Evolutionary conservation across 2,329 filamentous ascomycete species (phyloP), one percentile per base, ranked within the genome.

Genomic region (Sclerotinia spermophila): DNA sequence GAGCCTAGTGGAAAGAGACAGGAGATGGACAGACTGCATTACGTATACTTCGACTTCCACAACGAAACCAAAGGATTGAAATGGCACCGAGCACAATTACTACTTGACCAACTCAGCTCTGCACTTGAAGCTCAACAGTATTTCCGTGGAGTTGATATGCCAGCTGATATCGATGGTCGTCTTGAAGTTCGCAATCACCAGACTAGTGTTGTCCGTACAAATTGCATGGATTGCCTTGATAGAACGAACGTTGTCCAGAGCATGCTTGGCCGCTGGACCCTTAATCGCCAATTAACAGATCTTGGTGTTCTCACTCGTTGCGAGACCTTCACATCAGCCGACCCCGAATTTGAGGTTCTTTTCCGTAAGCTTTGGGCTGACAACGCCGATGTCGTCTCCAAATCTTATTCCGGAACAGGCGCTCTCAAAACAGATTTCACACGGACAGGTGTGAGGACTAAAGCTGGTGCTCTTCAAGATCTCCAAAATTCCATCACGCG

Each of bases 361-460:
- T 99, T 98, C 87, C 93, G 96, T 75, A 98, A 98, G 81, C 86
- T 98, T 24, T 99, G 96, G 96, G 96, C 96, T 42, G 96, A 99
- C 82, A 99, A 99, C 78, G 96, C 96, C 70, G 96, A 99, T 80
- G 91, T 96, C 35, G 94, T 99, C 45, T 97, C 94, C 27, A 91
- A 89, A 75, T 90, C 93, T 0, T 99, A 99, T 81, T 96, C 96
- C 1, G 96, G 96, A 69, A 99, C 96, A 0, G 96, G 96, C 4
- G 96, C 96, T 67, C 88, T 99, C 83, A 99, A 99, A 86, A 99
- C 96, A 0, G 96, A 99, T 80, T 93, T 98, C 77, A 99, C 96
- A 3, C 90, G 96, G n/a, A 93, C 93, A 2, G 96, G 95, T 65
- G 89, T 92, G 77, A 89, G 96, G 68, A 99, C 96, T 42, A 93